Conservation (phyloP, 768 basidiomycete genomes). For the Hydnum rufescens region DNA sequence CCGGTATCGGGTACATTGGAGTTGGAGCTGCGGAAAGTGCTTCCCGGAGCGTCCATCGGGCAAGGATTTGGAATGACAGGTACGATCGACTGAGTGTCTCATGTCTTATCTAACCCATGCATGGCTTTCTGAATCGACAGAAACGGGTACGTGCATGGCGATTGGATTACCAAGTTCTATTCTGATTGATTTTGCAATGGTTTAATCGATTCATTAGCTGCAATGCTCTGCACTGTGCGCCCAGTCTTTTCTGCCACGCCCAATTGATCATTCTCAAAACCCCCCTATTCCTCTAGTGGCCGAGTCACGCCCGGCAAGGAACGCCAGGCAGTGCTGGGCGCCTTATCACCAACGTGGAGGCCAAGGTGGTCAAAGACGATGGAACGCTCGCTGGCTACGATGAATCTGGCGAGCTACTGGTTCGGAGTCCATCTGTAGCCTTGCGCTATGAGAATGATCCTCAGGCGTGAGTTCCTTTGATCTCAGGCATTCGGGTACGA, state of each 20-base stretch:
- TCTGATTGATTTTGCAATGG: no score
- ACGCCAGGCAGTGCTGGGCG: slow-evolving; percentile 10
- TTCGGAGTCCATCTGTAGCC: slow-evolving; percentile 9
- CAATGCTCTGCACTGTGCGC: no score
- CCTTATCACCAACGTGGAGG: slow-evolving; percentile 7
- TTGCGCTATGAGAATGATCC: slow-evolving; percentile 9
- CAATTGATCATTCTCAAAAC: no score
- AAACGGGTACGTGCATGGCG: no score
- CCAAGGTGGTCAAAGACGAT: slow-evolving; percentile 10
- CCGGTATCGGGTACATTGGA: slow-evolving; percentile 36
- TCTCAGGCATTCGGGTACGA: neutral
- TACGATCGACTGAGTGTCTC: neutral
- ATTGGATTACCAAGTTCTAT: no score
- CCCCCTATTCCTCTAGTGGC: neutral
- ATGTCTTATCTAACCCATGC: no score
- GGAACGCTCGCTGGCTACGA: slow-evolving; percentile 7
- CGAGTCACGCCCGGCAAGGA: neutral
- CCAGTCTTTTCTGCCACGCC: no score
- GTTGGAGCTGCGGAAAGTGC: slow-evolving; percentile 27
- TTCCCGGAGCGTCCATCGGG: slow-evolving; percentile 25
- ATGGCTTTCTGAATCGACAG: no score
- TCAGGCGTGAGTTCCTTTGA: slow-evolving; percentile 5
- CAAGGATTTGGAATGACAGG: slow-evolving; percentile 10
- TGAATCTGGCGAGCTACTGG: slow-evolving; percentile 9
- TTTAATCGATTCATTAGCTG: no score